Conservation (phyloP, 2,329 filamentous ascomycete species). For the Neonectria neomacrospora region DNA sequence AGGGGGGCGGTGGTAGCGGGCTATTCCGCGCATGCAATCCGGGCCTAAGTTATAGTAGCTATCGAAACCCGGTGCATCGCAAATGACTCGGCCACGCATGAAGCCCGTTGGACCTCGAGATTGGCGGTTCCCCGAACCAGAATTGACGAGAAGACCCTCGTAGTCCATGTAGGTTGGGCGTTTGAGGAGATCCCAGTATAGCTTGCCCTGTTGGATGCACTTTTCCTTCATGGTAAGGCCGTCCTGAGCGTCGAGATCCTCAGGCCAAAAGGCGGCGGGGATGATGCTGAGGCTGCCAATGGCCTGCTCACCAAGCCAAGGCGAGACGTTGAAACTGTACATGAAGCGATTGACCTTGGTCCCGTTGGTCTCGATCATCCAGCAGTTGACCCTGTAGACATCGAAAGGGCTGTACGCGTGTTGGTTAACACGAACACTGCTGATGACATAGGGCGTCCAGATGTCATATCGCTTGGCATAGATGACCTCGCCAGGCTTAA, state of each 20-base stretch:
- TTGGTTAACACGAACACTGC: conserved; percentile 42
- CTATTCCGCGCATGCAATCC: conserved; percentile 32
- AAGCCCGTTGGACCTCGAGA: conserved; percentile 49
- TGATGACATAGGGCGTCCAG: conserved; percentile 57
- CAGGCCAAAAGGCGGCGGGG: conserved; percentile 56
- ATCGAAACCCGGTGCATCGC: conserved; percentile 56
- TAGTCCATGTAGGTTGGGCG: conserved; percentile 60
- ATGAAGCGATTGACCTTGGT: conserved; percentile 52
- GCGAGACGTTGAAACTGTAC: conserved; percentile 49
- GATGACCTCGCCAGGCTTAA: conserved; percentile 58
- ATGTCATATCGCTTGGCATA: conserved; percentile 54
- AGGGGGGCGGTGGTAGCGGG: conserved; percentile 28
- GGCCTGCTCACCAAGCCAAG: conserved; percentile 57
- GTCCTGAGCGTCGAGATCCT: conserved; percentile 48
- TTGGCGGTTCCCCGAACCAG: conserved; percentile 38
- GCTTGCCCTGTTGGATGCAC: conserved; percentile 54
- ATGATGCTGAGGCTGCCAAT: conserved; percentile 55
- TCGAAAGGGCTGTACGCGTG: conserved; percentile 24
- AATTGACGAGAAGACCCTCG: conserved; percentile 54
- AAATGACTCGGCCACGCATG: conserved; percentile 56
- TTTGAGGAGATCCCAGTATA: conserved; percentile 61
- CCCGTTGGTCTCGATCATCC: conserved; percentile 54
- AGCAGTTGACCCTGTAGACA: conserved; percentile 51
- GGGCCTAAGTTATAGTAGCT: conserved; percentile 47
- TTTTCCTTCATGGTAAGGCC: conserved; percentile 50